A percentile compares a stretch with the other conserved stretches of the same genome.
phyloP scores from a whole-genome alignment of 139 green algal species.

The Protoeuglena noctilucae region DNA sequence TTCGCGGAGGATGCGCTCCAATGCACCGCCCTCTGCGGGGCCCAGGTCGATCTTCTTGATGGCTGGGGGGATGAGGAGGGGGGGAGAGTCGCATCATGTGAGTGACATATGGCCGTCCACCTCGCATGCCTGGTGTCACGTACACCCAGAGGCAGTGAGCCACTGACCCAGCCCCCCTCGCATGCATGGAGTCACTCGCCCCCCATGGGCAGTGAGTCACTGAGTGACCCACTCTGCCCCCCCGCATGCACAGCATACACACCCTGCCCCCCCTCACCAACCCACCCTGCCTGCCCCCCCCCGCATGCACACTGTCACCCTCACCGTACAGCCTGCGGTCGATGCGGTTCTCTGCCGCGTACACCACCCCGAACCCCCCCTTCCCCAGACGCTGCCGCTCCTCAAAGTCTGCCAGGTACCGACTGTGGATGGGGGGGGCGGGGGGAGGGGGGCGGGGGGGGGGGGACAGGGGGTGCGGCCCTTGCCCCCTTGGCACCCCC shows the following conservation, averaged over 20 bases:
- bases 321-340: no score
- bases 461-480: neutral
- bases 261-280: no score
- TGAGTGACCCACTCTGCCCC: no score
- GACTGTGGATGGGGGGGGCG: conserved; percentile 47
- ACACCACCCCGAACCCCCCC: conserved; percentile 72
- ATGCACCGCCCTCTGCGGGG: conserved; percentile 16
- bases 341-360: conserved; percentile 60
- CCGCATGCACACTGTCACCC: no score
- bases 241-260: no score
- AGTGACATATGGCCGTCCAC: neutral
- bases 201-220: no score
- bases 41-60: conserved; percentile 80
- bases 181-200: no score
- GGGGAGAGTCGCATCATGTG: neutral
- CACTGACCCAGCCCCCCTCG: conserved; percentile 17
- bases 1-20: conserved; percentile 61
- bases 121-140: no score
- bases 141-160: neutral
- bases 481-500: neutral
- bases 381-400: conserved; percentile 57
- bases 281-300: no score
- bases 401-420: conserved; percentile 31
- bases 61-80: conserved; percentile 56
- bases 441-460: conserved; percentile 10